Evolutionary conservation across 225 moss, liverwort and hornwort genomes (phyloP).

Genomic region (Marchantia paleacea): DNA sequence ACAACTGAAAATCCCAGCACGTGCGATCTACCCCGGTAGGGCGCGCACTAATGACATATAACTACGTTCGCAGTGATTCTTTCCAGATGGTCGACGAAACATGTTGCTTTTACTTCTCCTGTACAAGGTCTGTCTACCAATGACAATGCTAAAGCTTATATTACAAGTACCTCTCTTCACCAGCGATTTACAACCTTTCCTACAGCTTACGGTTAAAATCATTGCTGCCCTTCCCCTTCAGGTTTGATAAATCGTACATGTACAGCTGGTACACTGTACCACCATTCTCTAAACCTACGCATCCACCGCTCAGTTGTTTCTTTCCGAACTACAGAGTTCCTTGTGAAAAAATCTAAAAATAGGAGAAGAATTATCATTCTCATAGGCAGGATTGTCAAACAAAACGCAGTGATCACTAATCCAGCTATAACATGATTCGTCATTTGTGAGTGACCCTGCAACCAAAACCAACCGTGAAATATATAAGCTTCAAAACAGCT

Average conservation of each 20-base stretch:
- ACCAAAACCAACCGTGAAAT: conserved; percentile 14
- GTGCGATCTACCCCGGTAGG: neutral
- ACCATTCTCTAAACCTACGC: conserved; percentile 80
- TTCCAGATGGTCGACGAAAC: conserved; percentile 15
- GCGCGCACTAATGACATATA: neutral
- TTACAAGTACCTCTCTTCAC: conserved; percentile 16
- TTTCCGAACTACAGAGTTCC: conserved; percentile 56
- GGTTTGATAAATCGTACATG: conserved; percentile 75
- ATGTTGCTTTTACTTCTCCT: conserved; percentile 1
- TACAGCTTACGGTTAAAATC: conserved; percentile 18
- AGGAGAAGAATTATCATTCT: conserved; percentile 56
- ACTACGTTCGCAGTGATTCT: neutral
- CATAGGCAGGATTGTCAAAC: conserved; percentile 59
- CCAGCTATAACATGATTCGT: conserved; percentile 59
- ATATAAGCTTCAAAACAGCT: too few species aligned
- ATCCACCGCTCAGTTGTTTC: conserved; percentile 58
- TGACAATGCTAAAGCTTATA: conserved; percentile 11
- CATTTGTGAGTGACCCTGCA: conserved; percentile 54
- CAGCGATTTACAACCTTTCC: conserved; percentile 15
- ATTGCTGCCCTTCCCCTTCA: conserved; percentile 21
- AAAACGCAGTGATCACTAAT: conserved; percentile 49
- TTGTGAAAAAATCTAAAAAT: conserved; percentile 77
- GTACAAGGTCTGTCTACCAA: conserved; percentile 19
- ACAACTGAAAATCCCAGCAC: neutral
- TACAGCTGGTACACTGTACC: conserved; percentile 90